phyloP scores from a whole-genome alignment of 2,329 filamentous ascomycete genomes.

The Aspergillus puulaauensis region DNA sequence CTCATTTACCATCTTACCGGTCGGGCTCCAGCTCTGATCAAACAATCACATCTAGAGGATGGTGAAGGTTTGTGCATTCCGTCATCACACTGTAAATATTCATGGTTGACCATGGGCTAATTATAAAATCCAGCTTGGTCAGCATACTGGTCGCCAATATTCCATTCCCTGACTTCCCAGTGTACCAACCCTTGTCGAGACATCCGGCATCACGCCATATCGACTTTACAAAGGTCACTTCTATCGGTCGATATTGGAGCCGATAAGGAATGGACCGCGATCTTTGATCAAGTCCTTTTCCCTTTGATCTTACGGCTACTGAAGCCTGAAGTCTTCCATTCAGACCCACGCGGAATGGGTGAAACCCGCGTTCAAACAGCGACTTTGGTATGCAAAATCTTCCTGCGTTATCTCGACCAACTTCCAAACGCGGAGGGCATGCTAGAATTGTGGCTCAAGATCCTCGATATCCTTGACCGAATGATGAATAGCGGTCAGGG shows the following conservation, averaged over 20 bases:
- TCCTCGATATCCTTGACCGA: constrained; percentile 91
- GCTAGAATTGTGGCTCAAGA: constrained; percentile 86
- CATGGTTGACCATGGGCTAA: constrained; percentile 8
- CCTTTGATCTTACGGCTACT: constrained; percentile 82
- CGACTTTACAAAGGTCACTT: constrained; percentile 79
- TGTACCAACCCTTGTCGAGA: constrained; percentile 94
- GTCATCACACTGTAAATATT: background rate
- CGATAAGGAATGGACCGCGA: constrained; percentile 88
- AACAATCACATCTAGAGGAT: constrained; percentile 87
- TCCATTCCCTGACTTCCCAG: constrained; percentile 82
- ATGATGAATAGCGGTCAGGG: constrained; percentile 95
- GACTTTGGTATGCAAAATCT: constrained; percentile 90
- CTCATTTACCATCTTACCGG: constrained; percentile 79
- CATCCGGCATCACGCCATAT: constrained; percentile 84
- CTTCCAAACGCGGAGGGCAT: constrained; percentile 85
- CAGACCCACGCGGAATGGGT: constrained; percentile 88
- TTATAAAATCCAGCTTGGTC: constrained; percentile 69
- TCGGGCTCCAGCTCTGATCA: constrained; percentile 81
- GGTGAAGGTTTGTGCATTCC: constrained; percentile 63
- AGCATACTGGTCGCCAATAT: constrained; percentile 95
- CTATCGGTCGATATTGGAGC: constrained; percentile 81
- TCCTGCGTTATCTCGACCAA: constrained; percentile 86
- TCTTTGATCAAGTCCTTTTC: constrained; percentile 92
- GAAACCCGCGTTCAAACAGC: constrained; percentile 91
- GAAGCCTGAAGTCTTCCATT: constrained; percentile 91